Conservation (phyloP, 306 rosid genomes). For the Potentilla sterilis region DNA sequence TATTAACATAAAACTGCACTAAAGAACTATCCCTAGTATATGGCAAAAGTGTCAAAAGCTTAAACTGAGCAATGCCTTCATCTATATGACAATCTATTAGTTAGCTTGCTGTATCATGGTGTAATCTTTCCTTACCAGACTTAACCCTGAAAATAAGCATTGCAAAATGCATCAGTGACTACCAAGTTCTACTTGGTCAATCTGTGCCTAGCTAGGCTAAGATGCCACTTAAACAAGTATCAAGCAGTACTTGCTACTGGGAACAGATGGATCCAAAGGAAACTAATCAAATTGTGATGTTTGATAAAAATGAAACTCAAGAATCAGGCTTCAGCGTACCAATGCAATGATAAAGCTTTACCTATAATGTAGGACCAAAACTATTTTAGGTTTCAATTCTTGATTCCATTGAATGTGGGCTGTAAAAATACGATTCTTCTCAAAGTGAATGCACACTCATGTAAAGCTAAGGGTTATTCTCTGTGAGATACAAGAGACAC, state of each 20-base stretch:
- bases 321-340: not conserved
- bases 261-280: not conserved
- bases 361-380: not conserved
- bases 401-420: not conserved
- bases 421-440: not conserved
- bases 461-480: conserved; percentile 7
- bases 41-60: not conserved
- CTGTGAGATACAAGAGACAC: not conserved
- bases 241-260: not conserved
- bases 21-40: not conserved
- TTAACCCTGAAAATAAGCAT: not conserved
- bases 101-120: not conserved
- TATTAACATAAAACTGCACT: not conserved
- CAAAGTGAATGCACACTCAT: not conserved
- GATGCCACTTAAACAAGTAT: not conserved
- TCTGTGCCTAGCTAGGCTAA: not conserved
- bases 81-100: not conserved
- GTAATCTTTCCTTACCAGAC: not conserved
- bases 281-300: not conserved
- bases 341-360: not conserved
- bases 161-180: not conserved
- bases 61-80: not conserved
- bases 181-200: not conserved
- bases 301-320: not conserved
- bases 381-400: not conserved